phyloP scores from a whole-genome alignment of 768 basidiomycete genomes.

The Steccherinum ochraceum region DNA sequence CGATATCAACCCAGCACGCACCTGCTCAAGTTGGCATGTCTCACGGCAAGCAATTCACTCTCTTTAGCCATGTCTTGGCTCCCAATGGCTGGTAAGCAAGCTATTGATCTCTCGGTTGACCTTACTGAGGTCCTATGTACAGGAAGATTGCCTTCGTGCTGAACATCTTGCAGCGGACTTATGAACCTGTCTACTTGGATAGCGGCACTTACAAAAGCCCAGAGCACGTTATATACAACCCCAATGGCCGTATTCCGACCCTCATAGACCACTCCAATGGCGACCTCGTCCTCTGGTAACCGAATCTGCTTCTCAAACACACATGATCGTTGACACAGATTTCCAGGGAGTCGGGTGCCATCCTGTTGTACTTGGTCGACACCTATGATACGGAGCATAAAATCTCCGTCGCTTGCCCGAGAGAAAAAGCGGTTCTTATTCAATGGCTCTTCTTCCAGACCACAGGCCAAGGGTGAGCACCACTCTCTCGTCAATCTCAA shows the following conservation, averaged over 20 bases:
- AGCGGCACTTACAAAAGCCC: slow-evolving; percentile 20
- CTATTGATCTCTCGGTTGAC: neutral
- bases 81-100: slow-evolving; percentile 19
- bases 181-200: slow-evolving; percentile 20
- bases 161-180: slow-evolving; percentile 20
- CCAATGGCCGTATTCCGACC: slow-evolving; percentile 32
- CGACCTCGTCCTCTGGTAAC: slow-evolving; percentile 26
- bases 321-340: too few species aligned
- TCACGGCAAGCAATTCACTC: slow-evolving; percentile 24
- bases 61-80: slow-evolving; percentile 17
- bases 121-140: neutral
- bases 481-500: too few species aligned
- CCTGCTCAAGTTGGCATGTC: too few species aligned
- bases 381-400: slow-evolving; percentile 35
- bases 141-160: slow-evolving; percentile 21
- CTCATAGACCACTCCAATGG: slow-evolving; percentile 26
- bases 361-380: slow-evolving; percentile 32
- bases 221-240: slow-evolving; percentile 22
- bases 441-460: slow-evolving; percentile 36
- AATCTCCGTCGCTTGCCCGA: slow-evolving; percentile 5
- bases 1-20: too few species aligned
- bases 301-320: neutral
- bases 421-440: slow-evolving; percentile 12
- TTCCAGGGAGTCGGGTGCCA: too few species aligned
- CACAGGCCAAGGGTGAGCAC: slow-evolving; percentile 15